A percentile compares a stretch with the other conserved stretches of the same genome.
Evolutionary conservation across 495 filamentous ascomycete species (phyloP).

Genomic region (Chlorociboria aeruginascens): DNA sequence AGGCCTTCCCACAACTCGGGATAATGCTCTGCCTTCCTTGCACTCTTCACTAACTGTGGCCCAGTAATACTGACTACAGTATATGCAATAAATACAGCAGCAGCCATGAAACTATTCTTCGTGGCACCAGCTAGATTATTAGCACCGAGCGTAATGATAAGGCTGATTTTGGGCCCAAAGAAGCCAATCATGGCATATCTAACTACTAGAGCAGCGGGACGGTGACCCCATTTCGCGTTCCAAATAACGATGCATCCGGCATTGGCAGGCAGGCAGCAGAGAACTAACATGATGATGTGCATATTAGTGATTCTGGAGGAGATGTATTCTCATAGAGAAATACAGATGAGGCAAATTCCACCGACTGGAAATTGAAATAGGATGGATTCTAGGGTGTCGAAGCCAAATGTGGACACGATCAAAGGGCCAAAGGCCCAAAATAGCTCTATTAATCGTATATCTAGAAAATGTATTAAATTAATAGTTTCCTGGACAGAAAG

Average conservation of each 20-base stretch:
- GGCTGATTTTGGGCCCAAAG: constrained; percentile 52
- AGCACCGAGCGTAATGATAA: constrained; percentile 57
- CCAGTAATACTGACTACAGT: constrained; percentile 45
- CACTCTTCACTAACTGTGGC: constrained; percentile 37
- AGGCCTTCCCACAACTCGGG: constrained; percentile 58
- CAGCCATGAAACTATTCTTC: constrained; percentile 65
- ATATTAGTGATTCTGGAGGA: constrained; percentile 47
- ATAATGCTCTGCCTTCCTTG: constrained; percentile 52
- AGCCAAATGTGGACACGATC: constrained; percentile 67
- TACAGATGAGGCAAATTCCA: constrained; percentile 48
- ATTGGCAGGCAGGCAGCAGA: constrained; percentile 59
- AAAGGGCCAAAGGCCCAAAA: constrained; percentile 63
- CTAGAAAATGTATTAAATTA: no score
- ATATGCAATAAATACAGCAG: constrained; percentile 63
- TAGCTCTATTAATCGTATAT: constrained; percentile 66
- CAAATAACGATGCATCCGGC: constrained; percentile 66
- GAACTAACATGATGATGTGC: constrained; percentile 49
- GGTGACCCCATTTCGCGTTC: constrained; percentile 53
- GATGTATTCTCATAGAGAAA: constrained; percentile 52
- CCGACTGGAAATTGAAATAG: constrained; percentile 65
- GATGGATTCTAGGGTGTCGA: constrained; percentile 49
- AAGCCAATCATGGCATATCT: constrained; percentile 62
- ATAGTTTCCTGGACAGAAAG: no score
- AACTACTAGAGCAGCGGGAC: constrained; percentile 48
- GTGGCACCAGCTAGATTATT: constrained; percentile 66